phyloP scores from a whole-genome alignment of 192 early-diverging fungal genomes.

The Backusella parvicylindrica region DNA sequence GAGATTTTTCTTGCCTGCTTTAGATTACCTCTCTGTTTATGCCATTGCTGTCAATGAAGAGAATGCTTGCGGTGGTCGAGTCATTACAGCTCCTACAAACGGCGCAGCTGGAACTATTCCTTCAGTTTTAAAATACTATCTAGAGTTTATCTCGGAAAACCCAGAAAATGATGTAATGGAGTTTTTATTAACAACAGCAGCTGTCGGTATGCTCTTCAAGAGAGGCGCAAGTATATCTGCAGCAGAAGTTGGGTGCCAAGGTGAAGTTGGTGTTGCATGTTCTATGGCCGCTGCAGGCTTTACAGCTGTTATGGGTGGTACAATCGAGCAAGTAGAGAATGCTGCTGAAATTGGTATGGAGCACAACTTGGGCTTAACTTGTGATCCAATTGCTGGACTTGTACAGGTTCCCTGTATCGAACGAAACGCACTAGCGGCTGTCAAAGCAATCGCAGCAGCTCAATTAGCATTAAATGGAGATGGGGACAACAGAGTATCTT shows the following conservation, averaged over 20 bases:
- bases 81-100: constrained; percentile 95
- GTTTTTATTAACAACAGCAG: constrained; percentile 88
- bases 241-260: constrained; percentile 97
- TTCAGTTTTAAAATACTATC: constrained; percentile 91
- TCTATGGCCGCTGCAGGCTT: constrained; percentile 94
- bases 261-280: constrained; percentile 97
- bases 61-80: constrained; percentile 78
- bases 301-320: constrained; percentile 92
- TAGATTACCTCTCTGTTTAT: constrained; percentile 91
- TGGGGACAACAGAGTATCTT: constrained; percentile 79
- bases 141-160: constrained; percentile 90
- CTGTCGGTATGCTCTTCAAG: constrained; percentile 97
- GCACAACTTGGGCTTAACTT: constrained; percentile 77
- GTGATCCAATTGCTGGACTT: constrained; percentile 86
- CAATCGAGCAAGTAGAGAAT: constrained; percentile 86
- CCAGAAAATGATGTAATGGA: constrained; percentile 85
- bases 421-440: constrained; percentile 87
- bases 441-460: constrained; percentile 93
- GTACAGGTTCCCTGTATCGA: constrained; percentile 98
- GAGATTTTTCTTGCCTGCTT: constrained; percentile 66
- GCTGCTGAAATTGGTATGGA: constrained; percentile 97
- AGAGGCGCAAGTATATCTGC: constrained; percentile 89
- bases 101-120: constrained; percentile 95
- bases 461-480: constrained; percentile 92
- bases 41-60: constrained; percentile 97